Evolutionary conservation across 2,329 filamentous ascomycete genomes (phyloP), one percentile per base, ranked within the genome.

Genomic region (Colletotrichum phormii): DNA sequence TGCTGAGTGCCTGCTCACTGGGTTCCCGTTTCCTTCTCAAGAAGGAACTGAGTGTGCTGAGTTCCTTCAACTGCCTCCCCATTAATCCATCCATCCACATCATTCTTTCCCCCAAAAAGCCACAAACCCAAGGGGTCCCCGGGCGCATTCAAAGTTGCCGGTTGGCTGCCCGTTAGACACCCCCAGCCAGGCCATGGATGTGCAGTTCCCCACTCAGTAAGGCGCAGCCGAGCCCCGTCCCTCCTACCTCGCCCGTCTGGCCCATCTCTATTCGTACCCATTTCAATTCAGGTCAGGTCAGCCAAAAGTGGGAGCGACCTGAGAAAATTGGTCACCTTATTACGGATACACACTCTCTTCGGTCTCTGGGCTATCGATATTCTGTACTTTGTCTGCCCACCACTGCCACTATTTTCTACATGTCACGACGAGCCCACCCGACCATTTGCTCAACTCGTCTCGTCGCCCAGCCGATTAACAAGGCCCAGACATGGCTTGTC

Each of bases 181-280:
- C 54, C 66, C 70, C 55, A 55, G 60, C 29, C 42, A 49, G 18
- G 18, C 18, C 18, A 49, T 49, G 42, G 60, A 55, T 70, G 37
- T 64, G 66, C 55, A 24, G 22, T 37, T 54, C 42, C 49, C 70
- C 70, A 70, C 66, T 53, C 70, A 72, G 66, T 65, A 70, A 64
- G 66, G 70, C 70, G 65, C 70, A 72, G 65, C 54, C 65, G 59
- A 72, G 65, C 54, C 54, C 46, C 54, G 59, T 64, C 66, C 12
- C 64, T 64, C 26, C 26, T 29, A 29, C 26, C 26, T 29, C 26
- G 65, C 59, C 59, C 22, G 59, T 59, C 42, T 65, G 53, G 60
- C 29, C 67, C 53, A 59, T 58, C 33, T 69, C 59, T 35, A 31
- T 31, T 62, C 5, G 6, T 12, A 42, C 35, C 68, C 49, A 71